Base-by-base conservation (phyloP, 164 flowering plant genomes). In the Kingdonia uniflora region DNA sequence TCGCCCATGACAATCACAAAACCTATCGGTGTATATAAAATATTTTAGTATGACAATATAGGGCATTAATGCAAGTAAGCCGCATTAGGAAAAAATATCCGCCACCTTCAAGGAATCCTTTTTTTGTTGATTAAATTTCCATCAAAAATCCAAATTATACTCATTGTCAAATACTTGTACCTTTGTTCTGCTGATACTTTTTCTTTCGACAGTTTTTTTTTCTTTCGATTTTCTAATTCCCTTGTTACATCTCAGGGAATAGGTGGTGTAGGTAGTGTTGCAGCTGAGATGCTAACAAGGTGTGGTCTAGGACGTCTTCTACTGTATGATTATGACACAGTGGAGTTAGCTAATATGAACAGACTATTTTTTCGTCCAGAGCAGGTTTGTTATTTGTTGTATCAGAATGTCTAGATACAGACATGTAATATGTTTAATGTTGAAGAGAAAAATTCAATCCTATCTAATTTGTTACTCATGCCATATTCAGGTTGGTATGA, bases 241-340 rank as follows among this genome's bases (percentile, higher is more conserved):
- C 17, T 25, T 49, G 52, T 49, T 57, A 17, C 20, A 51, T 52
- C 41, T 29, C 77, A 92, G 99, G 99, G 99, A 57, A 73, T 92
- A 51, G 99, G 99, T 71, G 99, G 99, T 55, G 96, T 92, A n/a
- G 99, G 99, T 55, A 92, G 99, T 76, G 99, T 92, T 71, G 96
- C 99, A 26, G 96, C 96, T 66, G 99, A 92, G 74, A 92, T 92
- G 99, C 77, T 92, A 42, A 92, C 96, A 60, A 85, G 99, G 71
- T 92, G 99, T 62, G 99, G 99, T 51, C 82, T 88, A 48, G 99
- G 96, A 52, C 94, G 96, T 56, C 86, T 92, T 67, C 71, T 92
- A 80, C 73, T 92, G 74, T 92, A 92, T 67, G 99, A 92, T 72
- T 92, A 92, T 76, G 99, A 92, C 72, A 82, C 72, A 74, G 96